Base-by-base conservation (phyloP, 768 basidiomycete genomes). In the Daedaleopsis sinensis region DNA sequence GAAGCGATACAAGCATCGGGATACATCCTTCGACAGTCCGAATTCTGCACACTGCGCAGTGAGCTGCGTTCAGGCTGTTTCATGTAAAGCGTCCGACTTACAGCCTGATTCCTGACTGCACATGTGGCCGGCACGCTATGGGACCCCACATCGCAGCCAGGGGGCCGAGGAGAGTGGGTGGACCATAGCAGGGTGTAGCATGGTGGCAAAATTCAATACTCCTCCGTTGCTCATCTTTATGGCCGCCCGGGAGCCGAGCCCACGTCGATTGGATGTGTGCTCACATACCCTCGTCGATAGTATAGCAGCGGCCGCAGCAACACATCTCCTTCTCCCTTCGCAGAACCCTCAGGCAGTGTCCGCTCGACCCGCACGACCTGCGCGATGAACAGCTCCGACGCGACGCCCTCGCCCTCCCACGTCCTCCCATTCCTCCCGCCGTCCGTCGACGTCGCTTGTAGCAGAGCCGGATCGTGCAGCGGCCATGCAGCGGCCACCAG, bases 321-420 rank as follows among this genome's bases (percentile, higher is more conserved):
- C 27, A 7, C 55, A 71, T 48, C 10, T 8, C 52, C 15, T 64
- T 63, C 47, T 61, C 59, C 39, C 64, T 62, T 18, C 68, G 4
- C 27, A 32, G 27, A 71, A 44, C 63, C 67, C 9, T 55, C 44
- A 48, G 67, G 56, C 38, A 73, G 67, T 0, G 73, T 73, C 65
- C 80, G 79, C 62, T 82, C 79, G 46, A 94, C 87, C 27, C 85
- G 75, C 35, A 85, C 73, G 12, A 96, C 93, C n/a, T 81, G 77
- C 15, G 91, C 93, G 63, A 96, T 85, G 73, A 93, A 94, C 44
- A 96, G 74, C 77, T 94, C 89, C 42, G 87, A 90, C 67, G 71
- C 78, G 53, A 77, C 69, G 8, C 76, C 79, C 12, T 70, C 69
- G 56, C 65, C 71, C 24, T 69, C 68, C 63, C 72, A 72, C 27